Percentiles rank a stretch among this genome's conserved stretches.
Evolutionary conservation across 257 asterid genomes (phyloP).

Genomic region (Solanum dulcamara): DNA sequence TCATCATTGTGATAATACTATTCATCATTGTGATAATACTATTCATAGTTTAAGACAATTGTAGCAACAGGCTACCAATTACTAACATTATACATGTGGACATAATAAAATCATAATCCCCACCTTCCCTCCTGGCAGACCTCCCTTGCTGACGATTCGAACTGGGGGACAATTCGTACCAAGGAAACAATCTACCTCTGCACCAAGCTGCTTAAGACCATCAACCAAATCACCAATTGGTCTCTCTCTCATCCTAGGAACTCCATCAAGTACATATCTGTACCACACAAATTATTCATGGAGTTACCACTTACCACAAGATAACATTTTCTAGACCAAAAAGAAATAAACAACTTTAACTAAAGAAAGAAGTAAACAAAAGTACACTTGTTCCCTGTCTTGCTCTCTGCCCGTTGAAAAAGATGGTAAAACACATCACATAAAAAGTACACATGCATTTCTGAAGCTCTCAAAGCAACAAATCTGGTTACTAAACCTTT

Average conservation of each 20-base stretch:
- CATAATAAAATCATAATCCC: background rate
- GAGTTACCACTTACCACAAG: background rate
- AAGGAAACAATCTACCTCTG: constrained; percentile 68
- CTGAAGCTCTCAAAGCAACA: background rate
- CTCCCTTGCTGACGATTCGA: constrained; percentile 87
- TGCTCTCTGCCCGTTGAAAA: background rate
- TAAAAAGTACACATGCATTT: background rate
- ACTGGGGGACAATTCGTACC: constrained; percentile 97
- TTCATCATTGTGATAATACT: background rate
- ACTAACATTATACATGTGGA: background rate
- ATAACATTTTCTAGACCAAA: background rate
- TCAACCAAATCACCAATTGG: constrained; percentile 93
- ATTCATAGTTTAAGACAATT: background rate
- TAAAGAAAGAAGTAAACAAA: background rate
- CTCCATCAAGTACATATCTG: constrained; percentile 95
- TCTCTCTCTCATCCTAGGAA: constrained; percentile 99
- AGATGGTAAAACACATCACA: background rate
- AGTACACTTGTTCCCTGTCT: background rate
- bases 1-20: background rate
- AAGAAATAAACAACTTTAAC: background rate
- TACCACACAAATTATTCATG: background rate
- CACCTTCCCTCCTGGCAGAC: constrained; percentile 97
- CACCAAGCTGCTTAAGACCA: constrained; percentile 98
- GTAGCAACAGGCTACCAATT: background rate
- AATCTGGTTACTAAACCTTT: background rate